These are phyloP conservation scores for Fraxinus latifolia DNA, from an alignment of 305 asterid species.

Conservation along the genomic window DNA sequence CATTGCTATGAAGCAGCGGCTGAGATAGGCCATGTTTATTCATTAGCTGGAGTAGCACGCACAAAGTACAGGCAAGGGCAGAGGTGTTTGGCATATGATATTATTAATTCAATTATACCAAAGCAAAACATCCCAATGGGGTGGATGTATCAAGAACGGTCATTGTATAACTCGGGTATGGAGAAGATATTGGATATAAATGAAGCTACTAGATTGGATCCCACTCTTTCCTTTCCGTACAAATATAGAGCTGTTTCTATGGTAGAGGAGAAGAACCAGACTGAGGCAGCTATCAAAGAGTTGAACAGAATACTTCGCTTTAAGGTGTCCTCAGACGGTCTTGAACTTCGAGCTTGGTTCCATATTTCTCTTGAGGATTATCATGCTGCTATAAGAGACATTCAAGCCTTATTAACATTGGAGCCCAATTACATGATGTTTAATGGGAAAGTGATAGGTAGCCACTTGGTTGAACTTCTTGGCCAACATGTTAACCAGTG, in stretches of 20 bases:
- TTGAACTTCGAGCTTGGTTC: slow-evolving; percentile 94
- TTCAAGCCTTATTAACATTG: slow-evolving; percentile 74
- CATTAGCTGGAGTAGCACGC: slow-evolving; percentile 57
- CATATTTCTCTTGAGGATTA: slow-evolving; percentile 61
- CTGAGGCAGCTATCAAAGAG: slow-evolving; percentile 69
- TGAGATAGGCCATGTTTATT: slow-evolving; percentile 47
- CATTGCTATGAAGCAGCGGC: slow-evolving; percentile 47
- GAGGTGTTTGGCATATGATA: slow-evolving; percentile 40
- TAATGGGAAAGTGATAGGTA: slow-evolving; percentile 61
- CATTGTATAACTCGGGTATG: slow-evolving; percentile 48
- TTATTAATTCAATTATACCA: slow-evolving; percentile 35
- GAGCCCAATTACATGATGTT: slow-evolving; percentile 76
- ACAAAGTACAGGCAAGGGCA: slow-evolving; percentile 49
- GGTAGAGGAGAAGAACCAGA: slow-evolving; percentile 39
- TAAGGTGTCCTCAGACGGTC: slow-evolving; percentile 87
- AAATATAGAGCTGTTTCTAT: slow-evolving; percentile 60
- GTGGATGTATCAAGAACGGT: slow-evolving; percentile 65
- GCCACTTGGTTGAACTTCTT: slow-evolving; percentile 67
- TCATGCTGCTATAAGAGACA: slow-evolving; percentile 71
- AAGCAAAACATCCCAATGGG: slow-evolving; percentile 40
- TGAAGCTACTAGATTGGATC: slow-evolving; percentile 69
- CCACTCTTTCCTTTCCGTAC: slow-evolving; percentile 78
- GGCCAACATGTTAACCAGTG: slow-evolving; percentile 54
- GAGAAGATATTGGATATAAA: slow-evolving; percentile 60
- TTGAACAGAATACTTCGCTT: slow-evolving; percentile 68